These are phyloP conservation scores for Phialophora expanda DNA, from an alignment of 2,329 filamentous ascomycete species.

Conservation along the genomic window DNA sequence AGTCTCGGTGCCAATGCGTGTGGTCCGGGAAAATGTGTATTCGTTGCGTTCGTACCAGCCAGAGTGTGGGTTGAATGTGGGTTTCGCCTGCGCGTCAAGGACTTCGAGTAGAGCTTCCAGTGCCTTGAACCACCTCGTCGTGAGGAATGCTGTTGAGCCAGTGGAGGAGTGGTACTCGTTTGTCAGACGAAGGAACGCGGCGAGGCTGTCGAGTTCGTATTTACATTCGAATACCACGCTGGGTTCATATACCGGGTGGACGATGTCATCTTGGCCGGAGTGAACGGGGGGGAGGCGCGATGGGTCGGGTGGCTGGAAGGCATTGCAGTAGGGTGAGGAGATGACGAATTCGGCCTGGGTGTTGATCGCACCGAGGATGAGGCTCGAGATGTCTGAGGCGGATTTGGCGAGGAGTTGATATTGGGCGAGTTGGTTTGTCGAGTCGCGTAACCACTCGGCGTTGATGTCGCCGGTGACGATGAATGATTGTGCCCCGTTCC, in stretches of 20 bases:
- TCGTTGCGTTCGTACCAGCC: constrained; percentile 71
- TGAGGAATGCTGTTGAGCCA: constrained; percentile 77
- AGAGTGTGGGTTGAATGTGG: constrained; percentile 76
- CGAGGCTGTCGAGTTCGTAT: constrained; percentile 95
- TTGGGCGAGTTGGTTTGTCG: constrained; percentile 88
- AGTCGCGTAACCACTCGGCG: constrained; percentile 86
- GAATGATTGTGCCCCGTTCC: constrained; percentile 87
- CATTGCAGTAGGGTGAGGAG: constrained; percentile 94
- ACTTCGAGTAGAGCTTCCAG: constrained; percentile 75
- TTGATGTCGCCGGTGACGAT: constrained; percentile 93
- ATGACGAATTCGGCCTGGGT: constrained; percentile 96
- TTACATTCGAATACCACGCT: constrained; percentile 95
- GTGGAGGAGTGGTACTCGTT: constrained; percentile 88
- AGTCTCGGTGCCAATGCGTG: constrained; percentile 85
- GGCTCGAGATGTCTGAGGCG: constrained; percentile 74
- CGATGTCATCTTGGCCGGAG: constrained; percentile 81
- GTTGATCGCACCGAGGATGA: constrained; percentile 92
- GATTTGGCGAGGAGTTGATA: constrained; percentile 86
- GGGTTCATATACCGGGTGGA: constrained; percentile 86
- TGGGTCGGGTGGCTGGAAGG: constrained; percentile 91
- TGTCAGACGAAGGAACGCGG: constrained; percentile 81
- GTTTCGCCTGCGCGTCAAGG: constrained; percentile 75
- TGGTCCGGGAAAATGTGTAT: constrained; percentile 86
- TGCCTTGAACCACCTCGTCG: constrained; percentile 76
- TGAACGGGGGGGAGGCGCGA: constrained; percentile 72